phyloP scores from a whole-genome alignment of 495 filamentous ascomycete species.

The Geopyxis carbonaria region DNA sequence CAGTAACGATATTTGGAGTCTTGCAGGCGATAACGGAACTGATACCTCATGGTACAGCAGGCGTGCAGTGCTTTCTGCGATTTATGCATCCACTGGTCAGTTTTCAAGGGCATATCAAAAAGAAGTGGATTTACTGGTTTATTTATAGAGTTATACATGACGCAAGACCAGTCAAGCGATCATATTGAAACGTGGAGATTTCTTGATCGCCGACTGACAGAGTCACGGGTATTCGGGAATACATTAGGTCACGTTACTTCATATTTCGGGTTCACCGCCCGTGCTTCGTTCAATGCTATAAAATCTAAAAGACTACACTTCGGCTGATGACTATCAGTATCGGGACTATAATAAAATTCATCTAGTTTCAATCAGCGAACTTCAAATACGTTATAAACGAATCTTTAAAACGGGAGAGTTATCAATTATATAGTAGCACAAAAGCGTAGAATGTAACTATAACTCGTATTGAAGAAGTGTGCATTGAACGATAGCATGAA shows the following conservation, averaged over 20 bases:
- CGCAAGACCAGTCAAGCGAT: slow-evolving; percentile 50
- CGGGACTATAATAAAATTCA: no score
- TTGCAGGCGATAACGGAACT: slow-evolving; percentile 65
- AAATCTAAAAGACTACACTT: slow-evolving; percentile 51
- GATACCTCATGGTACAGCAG: slow-evolving; percentile 87
- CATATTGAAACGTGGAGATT: slow-evolving; percentile 64
- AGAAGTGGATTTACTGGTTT: neutral
- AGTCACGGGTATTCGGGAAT: slow-evolving; percentile 40
- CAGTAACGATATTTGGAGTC: slow-evolving; percentile 70
- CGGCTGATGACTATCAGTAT: no score
- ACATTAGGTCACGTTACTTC: slow-evolving; percentile 44
- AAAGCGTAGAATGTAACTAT: no score
- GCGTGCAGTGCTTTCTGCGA: slow-evolving; percentile 52
- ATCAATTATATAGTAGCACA: no score
- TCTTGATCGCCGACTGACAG: slow-evolving; percentile 56
- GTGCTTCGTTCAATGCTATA: slow-evolving; percentile 43
- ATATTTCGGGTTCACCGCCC: slow-evolving; percentile 65
- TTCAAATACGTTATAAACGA: no score
- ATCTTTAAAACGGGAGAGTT: no score
- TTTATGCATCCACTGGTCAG: slow-evolving; percentile 55
- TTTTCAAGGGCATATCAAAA: neutral
- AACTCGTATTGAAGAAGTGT: no score
- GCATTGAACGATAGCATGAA: no score
- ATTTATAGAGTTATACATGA: slow-evolving; percentile 67
- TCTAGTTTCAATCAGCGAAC: no score